Evolutionary conservation across 2,329 filamentous ascomycete genomes (phyloP).

Genomic region (Dactylella cylindrospora): DNA sequence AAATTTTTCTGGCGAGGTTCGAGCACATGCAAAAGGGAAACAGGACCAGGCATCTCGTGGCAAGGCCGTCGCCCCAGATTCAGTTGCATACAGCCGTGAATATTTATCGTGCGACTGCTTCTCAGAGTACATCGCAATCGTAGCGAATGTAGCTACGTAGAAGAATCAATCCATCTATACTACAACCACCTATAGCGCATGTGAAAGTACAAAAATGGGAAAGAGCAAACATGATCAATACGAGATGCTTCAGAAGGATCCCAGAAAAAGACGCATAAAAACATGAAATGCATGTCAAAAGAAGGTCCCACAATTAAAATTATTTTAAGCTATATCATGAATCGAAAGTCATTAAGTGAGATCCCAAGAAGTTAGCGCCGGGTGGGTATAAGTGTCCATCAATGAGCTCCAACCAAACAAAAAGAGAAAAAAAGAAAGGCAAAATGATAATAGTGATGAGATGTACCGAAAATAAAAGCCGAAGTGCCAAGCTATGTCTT

Average conservation of each 20-base stretch:
- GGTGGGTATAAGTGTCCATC: too few relatives aligned
- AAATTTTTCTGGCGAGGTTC: too few relatives aligned
- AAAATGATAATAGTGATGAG: background rate
- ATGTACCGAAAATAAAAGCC: background rate
- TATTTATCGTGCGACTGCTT: too few relatives aligned
- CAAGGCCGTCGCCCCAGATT: too few relatives aligned
- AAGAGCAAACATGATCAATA: slow-evolving; percentile 2
- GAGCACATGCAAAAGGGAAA: too few relatives aligned
- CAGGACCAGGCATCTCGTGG: too few relatives aligned
- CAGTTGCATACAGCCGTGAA: too few relatives aligned
- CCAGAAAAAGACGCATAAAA: background rate
- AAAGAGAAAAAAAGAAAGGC: background rate
- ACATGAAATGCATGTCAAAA: background rate
- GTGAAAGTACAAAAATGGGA: background rate
- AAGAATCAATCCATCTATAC: too few relatives aligned
- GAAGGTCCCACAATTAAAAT: background rate
- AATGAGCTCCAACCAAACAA: background rate
- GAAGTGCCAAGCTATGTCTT: background rate
- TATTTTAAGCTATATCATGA: background rate
- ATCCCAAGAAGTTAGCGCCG: background rate
- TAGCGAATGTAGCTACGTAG: too few relatives aligned
- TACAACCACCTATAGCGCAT: too few relatives aligned
- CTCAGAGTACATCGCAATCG: too few relatives aligned
- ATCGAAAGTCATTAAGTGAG: background rate
- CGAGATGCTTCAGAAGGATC: background rate